Evolutionary conservation across 768 basidiomycete species (phyloP).

Genomic region (Leucosporidium creatinivorum): DNA sequence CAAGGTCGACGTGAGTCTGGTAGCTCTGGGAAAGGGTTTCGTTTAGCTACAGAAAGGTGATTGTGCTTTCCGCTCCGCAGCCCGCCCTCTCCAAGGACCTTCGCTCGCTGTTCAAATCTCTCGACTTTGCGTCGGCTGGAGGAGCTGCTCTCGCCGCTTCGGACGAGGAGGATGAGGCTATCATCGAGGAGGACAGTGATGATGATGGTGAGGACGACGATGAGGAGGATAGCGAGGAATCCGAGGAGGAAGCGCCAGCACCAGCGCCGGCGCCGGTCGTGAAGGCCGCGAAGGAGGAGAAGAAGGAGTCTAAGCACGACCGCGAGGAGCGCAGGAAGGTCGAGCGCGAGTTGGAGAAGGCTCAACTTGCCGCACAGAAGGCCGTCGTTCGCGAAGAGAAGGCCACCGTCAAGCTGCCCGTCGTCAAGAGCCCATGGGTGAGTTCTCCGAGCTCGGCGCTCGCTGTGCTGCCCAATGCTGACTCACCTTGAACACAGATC

Average conservation of each 20-base stretch:
- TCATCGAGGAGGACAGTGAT: slow-evolving; percentile 29
- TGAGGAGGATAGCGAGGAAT: slow-evolving; percentile 36
- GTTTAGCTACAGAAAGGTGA: background rate
- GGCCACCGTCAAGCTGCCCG: background rate
- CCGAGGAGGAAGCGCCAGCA: slow-evolving; percentile 36
- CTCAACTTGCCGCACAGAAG: background rate
- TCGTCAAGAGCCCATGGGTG: slow-evolving; percentile 21
- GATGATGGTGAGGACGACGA: slow-evolving; percentile 18
- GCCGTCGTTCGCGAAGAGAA: background rate
- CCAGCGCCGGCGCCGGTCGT: slow-evolving; percentile 38
- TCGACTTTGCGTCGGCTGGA: slow-evolving; percentile 37
- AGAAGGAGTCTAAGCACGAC: slow-evolving; percentile 22
- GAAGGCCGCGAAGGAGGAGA: slow-evolving; percentile 2
- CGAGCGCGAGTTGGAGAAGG: slow-evolving; percentile 19
- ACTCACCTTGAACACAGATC: slow-evolving; percentile 14
- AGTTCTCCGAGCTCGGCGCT: background rate
- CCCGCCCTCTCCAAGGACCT: slow-evolving; percentile 48
- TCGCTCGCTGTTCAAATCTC: slow-evolving; percentile 47
- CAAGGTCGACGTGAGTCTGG: slow-evolving; percentile 41
- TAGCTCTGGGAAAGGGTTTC: background rate
- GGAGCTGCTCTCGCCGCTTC: slow-evolving; percentile 29
- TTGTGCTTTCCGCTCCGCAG: slow-evolving; percentile 35
- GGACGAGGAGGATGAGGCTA: slow-evolving; percentile 35
- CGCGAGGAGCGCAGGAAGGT: slow-evolving; percentile 18
- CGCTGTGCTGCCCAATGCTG: background rate